These are phyloP conservation scores for Scleromitrula shiraiana DNA, from an alignment of 2,329 filamentous ascomycete species.

Conservation along the genomic window DNA sequence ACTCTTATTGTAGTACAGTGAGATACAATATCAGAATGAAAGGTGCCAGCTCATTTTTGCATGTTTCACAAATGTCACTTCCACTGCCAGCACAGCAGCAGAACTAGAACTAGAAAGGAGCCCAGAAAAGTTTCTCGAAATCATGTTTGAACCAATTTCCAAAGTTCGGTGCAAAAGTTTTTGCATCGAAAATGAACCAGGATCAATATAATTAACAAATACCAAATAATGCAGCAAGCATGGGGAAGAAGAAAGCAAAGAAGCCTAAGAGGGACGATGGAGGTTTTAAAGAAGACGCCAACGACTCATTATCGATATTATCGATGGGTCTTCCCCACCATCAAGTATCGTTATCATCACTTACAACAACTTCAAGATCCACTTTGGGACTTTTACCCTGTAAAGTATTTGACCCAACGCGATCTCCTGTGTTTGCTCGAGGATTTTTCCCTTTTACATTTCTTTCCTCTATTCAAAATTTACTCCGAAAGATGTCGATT, in stretches of 20 bases:
- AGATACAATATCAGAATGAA: background rate
- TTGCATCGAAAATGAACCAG: too few relatives aligned
- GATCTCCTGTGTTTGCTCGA: too few relatives aligned
- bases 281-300: too few relatives aligned
- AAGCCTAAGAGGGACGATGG: background rate
- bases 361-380: slow-evolving; percentile 1
- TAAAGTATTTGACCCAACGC: background rate
- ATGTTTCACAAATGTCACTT: background rate
- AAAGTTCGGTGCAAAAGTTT: too few relatives aligned
- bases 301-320: too few relatives aligned
- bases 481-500: background rate
- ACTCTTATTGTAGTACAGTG: too few relatives aligned
- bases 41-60: slow-evolving; percentile 1
- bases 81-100: background rate
- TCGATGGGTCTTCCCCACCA: background rate
- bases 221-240: too few relatives aligned
- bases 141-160: too few relatives aligned
- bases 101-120: background rate
- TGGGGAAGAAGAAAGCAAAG: background rate
- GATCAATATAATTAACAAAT: too few relatives aligned
- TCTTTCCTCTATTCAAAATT: background rate
- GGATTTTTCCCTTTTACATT: background rate
- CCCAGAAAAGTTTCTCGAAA: too few relatives aligned
- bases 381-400: slow-evolving; percentile 4
- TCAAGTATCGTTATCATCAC: too few relatives aligned